Percentiles rank a stretch among this genome's conserved stretches.
Conservation (phyloP, 192 early-diverging fungal species). For the Coemansia sp. region DNA sequence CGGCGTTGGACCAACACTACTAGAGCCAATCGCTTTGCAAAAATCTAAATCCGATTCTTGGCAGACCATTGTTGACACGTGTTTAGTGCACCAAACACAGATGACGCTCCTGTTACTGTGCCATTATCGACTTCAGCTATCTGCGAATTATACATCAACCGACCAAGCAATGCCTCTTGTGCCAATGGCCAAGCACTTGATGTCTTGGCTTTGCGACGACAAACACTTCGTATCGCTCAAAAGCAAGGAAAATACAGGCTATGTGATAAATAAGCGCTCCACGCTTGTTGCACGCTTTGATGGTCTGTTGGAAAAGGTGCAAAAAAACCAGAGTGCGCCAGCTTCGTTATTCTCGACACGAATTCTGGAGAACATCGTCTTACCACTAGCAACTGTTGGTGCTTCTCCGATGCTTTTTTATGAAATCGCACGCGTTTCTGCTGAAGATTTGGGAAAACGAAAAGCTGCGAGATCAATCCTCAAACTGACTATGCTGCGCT, state of each 20-base stretch:
- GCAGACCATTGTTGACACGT: constrained; percentile 1
- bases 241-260: background rate
- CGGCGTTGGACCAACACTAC: background rate
- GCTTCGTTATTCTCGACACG: constrained; percentile 10
- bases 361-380: constrained; percentile 19
- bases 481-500: constrained; percentile 15
- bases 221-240: background rate
- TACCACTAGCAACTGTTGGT: constrained; percentile 41
- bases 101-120: constrained; percentile 31
- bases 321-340: background rate
- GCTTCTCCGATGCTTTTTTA: constrained; percentile 26
- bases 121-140: constrained; percentile 4
- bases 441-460: constrained; percentile 9
- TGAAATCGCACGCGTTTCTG: constrained; percentile 26
- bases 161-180: background rate
- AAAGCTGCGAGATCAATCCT: constrained; percentile 21
- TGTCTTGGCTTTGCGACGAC: constrained; percentile 11
- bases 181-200: constrained; percentile 11
- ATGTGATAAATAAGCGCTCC: constrained; percentile 17
- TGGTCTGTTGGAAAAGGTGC: constrained; percentile 7
- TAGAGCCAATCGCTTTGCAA: background rate
- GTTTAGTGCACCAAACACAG: constrained; percentile 16
- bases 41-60: background rate
- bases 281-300: constrained; percentile 31
- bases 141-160: background rate